These are phyloP conservation scores for Aspergillus flavus DNA, from an alignment of 2,329 filamentous ascomycete species.

Conservation along the genomic window DNA sequence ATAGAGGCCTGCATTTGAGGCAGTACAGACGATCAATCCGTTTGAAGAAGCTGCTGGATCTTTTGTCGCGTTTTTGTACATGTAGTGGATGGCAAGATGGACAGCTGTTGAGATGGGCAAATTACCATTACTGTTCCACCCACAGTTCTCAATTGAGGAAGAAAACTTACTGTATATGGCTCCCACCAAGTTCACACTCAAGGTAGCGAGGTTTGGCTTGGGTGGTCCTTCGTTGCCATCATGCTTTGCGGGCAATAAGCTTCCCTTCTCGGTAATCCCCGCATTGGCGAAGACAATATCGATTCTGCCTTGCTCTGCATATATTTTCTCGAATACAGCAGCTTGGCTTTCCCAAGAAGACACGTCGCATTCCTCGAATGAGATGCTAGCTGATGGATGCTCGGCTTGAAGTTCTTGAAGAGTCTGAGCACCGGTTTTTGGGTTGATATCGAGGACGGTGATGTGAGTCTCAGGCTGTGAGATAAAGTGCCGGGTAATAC, in stretches of 20 bases:
- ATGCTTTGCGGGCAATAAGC: slow-evolving; percentile 32
- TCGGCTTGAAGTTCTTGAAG: background rate
- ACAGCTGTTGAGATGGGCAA: background rate
- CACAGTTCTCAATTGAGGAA: background rate
- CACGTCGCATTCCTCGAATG: background rate
- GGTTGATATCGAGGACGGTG: background rate
- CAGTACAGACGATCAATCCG: background rate
- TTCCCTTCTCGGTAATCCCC: slow-evolving; percentile 50
- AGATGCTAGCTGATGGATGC: background rate
- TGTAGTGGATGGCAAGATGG: background rate
- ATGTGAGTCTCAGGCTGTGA: background rate
- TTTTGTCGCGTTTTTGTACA: background rate
- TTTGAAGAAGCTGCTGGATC: background rate
- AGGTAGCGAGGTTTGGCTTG: background rate
- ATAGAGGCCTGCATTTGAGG: background rate
- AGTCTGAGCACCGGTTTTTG: background rate
- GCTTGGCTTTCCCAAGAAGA: background rate
- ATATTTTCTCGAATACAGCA: slow-evolving; percentile 5
- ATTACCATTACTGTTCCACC: background rate
- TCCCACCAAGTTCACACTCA: background rate
- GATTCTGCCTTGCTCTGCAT: slow-evolving; percentile 38
- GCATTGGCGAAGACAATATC: slow-evolving; percentile 57
- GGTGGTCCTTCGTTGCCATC: background rate
- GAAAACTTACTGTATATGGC: background rate
- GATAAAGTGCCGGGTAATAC: background rate